Conservation (phyloP, 2,329 filamentous ascomycete species). For the Trichoderma sp. region DNA sequence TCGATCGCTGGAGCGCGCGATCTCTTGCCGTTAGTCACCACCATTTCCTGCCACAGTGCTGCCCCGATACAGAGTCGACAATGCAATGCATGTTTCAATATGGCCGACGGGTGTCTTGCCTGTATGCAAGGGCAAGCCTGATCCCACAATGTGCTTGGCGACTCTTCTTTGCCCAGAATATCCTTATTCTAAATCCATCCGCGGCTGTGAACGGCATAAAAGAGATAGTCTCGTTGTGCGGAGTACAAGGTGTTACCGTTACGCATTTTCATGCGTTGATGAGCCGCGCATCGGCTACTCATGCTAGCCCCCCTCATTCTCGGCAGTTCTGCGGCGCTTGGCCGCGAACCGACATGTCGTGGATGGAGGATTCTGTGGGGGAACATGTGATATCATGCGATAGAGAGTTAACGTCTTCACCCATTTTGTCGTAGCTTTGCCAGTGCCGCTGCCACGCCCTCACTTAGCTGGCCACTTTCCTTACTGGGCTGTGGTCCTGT, state of each 20-base stretch:
- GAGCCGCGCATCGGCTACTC: constrained; percentile 6
- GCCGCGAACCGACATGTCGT: background rate
- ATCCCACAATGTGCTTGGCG: background rate
- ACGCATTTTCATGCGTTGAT: background rate
- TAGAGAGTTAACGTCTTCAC: background rate
- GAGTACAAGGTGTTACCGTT: constrained; percentile 13
- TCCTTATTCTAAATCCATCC: background rate
- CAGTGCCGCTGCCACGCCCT: constrained; percentile 62
- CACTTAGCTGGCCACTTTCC: constrained; percentile 48
- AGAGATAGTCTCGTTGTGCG: background rate
- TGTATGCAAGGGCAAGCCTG: background rate
- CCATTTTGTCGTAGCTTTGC: constrained; percentile 55
- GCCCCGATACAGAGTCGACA: background rate
- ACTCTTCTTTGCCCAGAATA: background rate
- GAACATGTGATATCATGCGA: constrained; percentile 9
- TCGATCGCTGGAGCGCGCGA: constrained; percentile 1
- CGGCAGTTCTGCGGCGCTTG: constrained; percentile 17
- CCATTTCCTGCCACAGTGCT: background rate
- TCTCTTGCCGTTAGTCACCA: background rate
- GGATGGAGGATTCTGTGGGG: background rate
- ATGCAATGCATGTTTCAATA: constrained; percentile 8
- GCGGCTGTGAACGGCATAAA: background rate
- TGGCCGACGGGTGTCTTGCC: background rate
- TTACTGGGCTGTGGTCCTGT: constrained; percentile 25
- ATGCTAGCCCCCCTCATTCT: constrained; percentile 9